A percentile compares a stretch with the other conserved stretches of the same genome.
These are phyloP conservation scores for Cunninghamia lanceolata DNA, from an alignment of 75 land plant genomes.

Conservation along the genomic window DNA sequence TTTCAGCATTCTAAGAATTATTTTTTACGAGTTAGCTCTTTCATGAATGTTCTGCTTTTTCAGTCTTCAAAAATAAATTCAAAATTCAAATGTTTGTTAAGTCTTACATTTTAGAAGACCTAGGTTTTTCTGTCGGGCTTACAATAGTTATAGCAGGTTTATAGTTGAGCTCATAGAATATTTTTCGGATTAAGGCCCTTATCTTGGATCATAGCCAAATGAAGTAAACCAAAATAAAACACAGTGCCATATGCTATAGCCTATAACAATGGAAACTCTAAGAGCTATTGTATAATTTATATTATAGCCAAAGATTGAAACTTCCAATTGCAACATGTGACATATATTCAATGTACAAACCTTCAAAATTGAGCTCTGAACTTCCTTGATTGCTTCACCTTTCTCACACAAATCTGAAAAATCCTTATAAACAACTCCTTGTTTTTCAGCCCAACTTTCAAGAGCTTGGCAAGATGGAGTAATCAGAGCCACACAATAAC, in stretches of 20 bases:
- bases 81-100: not conserved
- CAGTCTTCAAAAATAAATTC: not conserved
- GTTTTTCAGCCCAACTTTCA: conserved; percentile 74
- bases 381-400: conserved; percentile 70
- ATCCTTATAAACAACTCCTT: conserved; percentile 43
- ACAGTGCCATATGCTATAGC: not conserved
- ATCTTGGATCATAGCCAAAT: not conserved
- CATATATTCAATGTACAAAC: conserved; percentile 18
- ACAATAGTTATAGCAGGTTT: not conserved
- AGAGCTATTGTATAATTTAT: not conserved
- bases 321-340: not conserved
- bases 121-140: not conserved
- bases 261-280: not conserved
- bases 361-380: conserved; percentile 58
- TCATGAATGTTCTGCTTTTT: not conserved
- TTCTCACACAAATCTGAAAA: conserved; percentile 74
- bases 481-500: conserved; percentile 78
- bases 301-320: not conserved
- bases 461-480: conserved; percentile 50
- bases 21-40: not conserved
- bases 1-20: not conserved
- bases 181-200: not conserved
- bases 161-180: not conserved
- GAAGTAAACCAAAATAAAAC: not conserved
- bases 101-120: not conserved